A percentile compares a stretch with the other conserved stretches of the same genome.
These are phyloP conservation scores for Purpureocillium lavendulum DNA, from an alignment of 2,329 filamentous ascomycete genomes.

Conservation along the genomic window DNA sequence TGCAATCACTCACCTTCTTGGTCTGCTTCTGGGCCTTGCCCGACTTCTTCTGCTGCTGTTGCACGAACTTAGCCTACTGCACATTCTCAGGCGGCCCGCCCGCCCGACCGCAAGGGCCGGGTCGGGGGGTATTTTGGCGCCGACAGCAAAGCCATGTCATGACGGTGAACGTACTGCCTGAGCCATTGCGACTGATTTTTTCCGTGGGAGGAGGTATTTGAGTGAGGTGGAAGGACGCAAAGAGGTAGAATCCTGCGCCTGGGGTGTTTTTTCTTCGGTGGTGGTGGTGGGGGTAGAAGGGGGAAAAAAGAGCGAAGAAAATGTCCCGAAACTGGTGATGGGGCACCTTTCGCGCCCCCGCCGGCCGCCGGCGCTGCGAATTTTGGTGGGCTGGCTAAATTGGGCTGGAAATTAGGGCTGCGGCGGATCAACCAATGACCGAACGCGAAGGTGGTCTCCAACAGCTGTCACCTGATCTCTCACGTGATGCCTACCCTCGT, in stretches of 20 bases:
- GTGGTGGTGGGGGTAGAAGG: constrained; percentile 8
- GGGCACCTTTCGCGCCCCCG: neutral
- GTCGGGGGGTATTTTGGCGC: constrained; percentile 33
- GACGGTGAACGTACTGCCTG: constrained; percentile 87
- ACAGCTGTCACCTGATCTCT: no score
- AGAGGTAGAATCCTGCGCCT: constrained; percentile 78
- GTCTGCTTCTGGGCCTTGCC: constrained; percentile 70
- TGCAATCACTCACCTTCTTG: constrained; percentile 59
- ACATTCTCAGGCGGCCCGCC: constrained; percentile 27
- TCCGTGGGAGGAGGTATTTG: neutral
- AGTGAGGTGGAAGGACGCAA: constrained; percentile 38
- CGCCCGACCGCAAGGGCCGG: constrained; percentile 2
- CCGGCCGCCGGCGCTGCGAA: constrained; percentile 1
- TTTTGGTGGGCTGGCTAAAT: constrained; percentile 18
- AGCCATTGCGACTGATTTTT: constrained; percentile 61
- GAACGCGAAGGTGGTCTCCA: no score
- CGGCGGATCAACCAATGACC: constrained; percentile 11
- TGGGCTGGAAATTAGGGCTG: constrained; percentile 24
- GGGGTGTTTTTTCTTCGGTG: constrained; percentile 16
- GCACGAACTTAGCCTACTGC: constrained; percentile 89
- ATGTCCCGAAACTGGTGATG: neutral
- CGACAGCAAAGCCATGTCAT: constrained; percentile 89
- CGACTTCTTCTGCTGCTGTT: constrained; percentile 53
- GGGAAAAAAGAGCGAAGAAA: neutral
- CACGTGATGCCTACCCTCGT: no score